These are phyloP conservation scores for Claviceps humidiphila DNA, from an alignment of 2,329 filamentous ascomycete species.

Conservation along the genomic window DNA sequence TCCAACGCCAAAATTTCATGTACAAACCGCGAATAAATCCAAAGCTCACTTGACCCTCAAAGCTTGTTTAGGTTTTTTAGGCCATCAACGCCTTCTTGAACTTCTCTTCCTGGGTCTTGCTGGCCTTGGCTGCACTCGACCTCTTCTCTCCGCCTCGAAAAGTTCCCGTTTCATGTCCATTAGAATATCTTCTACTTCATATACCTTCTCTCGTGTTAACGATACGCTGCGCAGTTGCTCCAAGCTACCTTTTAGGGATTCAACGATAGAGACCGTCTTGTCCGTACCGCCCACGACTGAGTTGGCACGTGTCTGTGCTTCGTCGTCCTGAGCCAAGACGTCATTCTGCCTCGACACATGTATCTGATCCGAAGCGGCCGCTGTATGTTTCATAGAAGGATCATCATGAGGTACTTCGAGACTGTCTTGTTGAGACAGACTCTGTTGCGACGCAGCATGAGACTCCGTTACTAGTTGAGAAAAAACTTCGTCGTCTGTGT, in stretches of 20 bases:
- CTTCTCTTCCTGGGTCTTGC: slow-evolving; percentile 12
- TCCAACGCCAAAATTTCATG: background rate
- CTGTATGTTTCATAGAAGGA: background rate
- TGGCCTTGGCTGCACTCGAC: slow-evolving; percentile 13
- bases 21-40: background rate
- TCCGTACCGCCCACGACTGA: slow-evolving; percentile 3
- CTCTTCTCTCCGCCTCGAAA: slow-evolving; percentile 54
- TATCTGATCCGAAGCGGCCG: background rate
- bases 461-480: slow-evolving; percentile 29
- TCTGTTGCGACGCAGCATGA: slow-evolving; percentile 23
- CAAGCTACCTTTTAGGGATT: slow-evolving; percentile 28
- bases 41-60: slow-evolving; percentile 1
- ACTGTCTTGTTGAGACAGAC: slow-evolving; percentile 12
- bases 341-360: background rate
- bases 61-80: background rate
- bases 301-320: slow-evolving; percentile 4
- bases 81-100: slow-evolving; percentile 3
- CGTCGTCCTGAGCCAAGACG: slow-evolving; percentile 1
- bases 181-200: slow-evolving; percentile 62
- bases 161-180: slow-evolving; percentile 67
- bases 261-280: slow-evolving; percentile 16
- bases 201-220: slow-evolving; percentile 51
- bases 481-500: slow-evolving; percentile 28
- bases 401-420: background rate
- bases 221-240: slow-evolving; percentile 43